Percentiles rank a stretch among this genome's conserved stretches.
phyloP scores from a whole-genome alignment of 208 protist species.

The Entamoeba invadens region DNA sequence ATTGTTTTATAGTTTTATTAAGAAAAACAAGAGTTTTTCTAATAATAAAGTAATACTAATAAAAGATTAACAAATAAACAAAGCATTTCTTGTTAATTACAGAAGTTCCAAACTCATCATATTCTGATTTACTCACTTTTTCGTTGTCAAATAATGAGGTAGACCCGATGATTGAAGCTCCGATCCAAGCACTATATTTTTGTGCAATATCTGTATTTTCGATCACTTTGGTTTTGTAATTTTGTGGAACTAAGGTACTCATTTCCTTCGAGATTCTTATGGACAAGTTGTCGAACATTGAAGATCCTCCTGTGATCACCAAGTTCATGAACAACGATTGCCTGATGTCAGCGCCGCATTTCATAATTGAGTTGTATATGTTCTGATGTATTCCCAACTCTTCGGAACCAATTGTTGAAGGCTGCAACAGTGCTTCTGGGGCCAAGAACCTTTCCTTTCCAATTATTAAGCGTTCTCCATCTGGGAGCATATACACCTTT shows the following conservation, averaged over 20 bases:
- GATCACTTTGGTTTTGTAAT: too few species aligned
- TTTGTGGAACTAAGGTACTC: too few species aligned
- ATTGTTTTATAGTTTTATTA: too few species aligned
- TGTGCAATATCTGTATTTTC: too few species aligned
- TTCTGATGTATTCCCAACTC: conserved; percentile 77
- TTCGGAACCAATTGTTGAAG: conserved; percentile 65
- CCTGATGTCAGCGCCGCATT: conserved; percentile 61
- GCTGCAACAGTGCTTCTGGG: conserved; percentile 83
- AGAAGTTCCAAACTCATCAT: not conserved
- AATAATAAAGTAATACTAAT: too few species aligned
- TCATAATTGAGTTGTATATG: conserved; percentile 82
- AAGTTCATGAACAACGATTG: conserved; percentile 61
- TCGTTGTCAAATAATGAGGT: too few species aligned
- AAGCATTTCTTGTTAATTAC: not conserved
- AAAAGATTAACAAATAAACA: too few species aligned
- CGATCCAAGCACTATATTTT: too few species aligned
- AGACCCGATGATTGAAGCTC: not conserved
- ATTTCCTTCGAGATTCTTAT: too few species aligned
- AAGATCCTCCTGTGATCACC: conserved; percentile 78
- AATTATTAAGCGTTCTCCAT: conserved; percentile 49
- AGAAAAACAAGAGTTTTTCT: too few species aligned
- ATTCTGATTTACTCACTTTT: too few species aligned
- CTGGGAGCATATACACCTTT: conserved; percentile 56
- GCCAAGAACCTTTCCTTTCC: conserved; percentile 60
- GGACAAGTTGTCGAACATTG: too few species aligned